Conservation (phyloP, 768 basidiomycete genomes). For the Trametes punicea region DNA sequence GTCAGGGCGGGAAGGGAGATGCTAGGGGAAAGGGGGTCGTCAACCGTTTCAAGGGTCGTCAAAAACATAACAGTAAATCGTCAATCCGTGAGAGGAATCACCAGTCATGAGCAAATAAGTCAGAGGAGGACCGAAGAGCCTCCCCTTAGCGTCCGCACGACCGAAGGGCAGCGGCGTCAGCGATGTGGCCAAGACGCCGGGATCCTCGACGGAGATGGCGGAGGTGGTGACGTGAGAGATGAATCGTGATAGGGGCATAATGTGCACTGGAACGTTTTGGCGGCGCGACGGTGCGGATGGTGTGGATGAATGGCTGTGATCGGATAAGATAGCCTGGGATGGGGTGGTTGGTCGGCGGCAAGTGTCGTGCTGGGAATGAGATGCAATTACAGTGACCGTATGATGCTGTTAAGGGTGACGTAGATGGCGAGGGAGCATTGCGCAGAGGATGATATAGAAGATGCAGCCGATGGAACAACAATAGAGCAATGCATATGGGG, state of each 20-base stretch:
- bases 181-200: neutral
- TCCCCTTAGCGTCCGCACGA: conserved; percentile 15
- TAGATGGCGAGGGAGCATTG: conserved; percentile 5
- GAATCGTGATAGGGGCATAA: conserved; percentile 2
- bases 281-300: conserved; percentile 1
- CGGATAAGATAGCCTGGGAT: conserved; percentile 1
- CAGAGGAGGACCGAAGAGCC: conserved; percentile 4
- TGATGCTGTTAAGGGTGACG: neutral
- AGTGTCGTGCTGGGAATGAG: neutral
- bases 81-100: conserved; percentile 2
- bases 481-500: conserved; percentile 9
- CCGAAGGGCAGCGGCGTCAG: neutral
- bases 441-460: neutral
- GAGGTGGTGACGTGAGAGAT: conserved; percentile 1
- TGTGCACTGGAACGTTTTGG: conserved; percentile 1
- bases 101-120: conserved; percentile 10
- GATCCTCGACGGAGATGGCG: neutral
- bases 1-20: neutral
- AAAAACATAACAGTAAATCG: conserved; percentile 5
- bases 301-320: neutral
- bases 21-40: neutral
- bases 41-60: conserved; percentile 6
- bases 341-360: conserved; percentile 4
- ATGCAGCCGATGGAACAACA: conserved; percentile 13
- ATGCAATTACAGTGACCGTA: conserved; percentile 16